Conservation (phyloP, 2,329 filamentous ascomycete species). For the Emydomyces testavorans region DNA sequence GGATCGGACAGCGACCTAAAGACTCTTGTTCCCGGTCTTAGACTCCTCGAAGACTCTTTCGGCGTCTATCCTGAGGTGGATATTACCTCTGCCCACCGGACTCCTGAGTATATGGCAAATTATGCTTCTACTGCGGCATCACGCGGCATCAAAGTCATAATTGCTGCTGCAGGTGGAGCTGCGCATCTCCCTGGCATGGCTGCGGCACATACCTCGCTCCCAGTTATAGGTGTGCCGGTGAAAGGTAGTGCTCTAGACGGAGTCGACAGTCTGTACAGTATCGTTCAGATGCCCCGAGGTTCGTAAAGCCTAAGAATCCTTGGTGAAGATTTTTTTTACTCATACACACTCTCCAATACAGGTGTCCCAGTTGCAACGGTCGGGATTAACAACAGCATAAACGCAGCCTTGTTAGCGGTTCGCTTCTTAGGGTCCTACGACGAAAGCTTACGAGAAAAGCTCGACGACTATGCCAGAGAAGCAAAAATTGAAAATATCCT, state of each 20-base stretch:
- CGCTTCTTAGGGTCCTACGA: slow-evolving; percentile 51
- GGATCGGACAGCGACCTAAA: slow-evolving; percentile 40
- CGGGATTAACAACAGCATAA: slow-evolving; percentile 69
- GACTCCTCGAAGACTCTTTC: slow-evolving; percentile 34
- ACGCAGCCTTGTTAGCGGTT: slow-evolving; percentile 61
- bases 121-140: slow-evolving; percentile 53
- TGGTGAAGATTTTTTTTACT: slow-evolving; percentile 10
- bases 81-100: slow-evolving; percentile 51
- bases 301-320: slow-evolving; percentile 21
- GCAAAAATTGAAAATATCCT: slow-evolving; percentile 35
- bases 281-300: slow-evolving; percentile 63
- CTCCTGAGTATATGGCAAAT: slow-evolving; percentile 56
- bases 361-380: slow-evolving; percentile 65
- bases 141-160: slow-evolving; percentile 60
- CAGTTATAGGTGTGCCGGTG: slow-evolving; percentile 67
- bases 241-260: slow-evolving; percentile 63
- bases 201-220: slow-evolving; percentile 57
- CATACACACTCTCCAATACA: slow-evolving; percentile 24
- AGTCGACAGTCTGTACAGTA: slow-evolving; percentile 58
- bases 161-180: slow-evolving; percentile 63
- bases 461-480: slow-evolving; percentile 34
- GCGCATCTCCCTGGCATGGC: slow-evolving; percentile 67
- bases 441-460: slow-evolving; percentile 31
- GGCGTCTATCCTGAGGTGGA: slow-evolving; percentile 36
- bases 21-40: slow-evolving; percentile 35